Evolutionary conservation across 495 filamentous ascomycete species (phyloP), one percentile per base, ranked within the genome.

Genomic region (Penicillium crystallinum): DNA sequence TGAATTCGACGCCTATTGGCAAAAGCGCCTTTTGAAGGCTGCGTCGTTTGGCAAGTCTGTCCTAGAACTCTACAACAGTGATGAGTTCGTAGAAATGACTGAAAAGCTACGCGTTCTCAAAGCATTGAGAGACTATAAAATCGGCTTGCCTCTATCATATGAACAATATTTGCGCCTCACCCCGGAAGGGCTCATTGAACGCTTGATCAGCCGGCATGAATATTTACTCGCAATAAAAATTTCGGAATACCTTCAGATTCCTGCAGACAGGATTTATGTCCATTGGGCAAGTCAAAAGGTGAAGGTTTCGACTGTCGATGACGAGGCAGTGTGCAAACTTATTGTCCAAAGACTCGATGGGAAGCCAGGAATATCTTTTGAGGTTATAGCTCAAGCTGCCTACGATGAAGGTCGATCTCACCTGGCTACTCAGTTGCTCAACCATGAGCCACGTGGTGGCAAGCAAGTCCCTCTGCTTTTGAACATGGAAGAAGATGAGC

Each of bases 1-100:
- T 63, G 95, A 98, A 65, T 96, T 89, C 63, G 88, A 82, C 55
- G 74, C 84, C 2, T 83, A 91, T 59, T 95, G 91, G 89, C 93
- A 98, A 64, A 98, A 97, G 59, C 86, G 93, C 54, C 75, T 98
- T 4, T 77, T 98, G 14, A 95, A 95, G 65, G 93, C 95, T 4
- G 93, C 93, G 0, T 96, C 90, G 0, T 96, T 96, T 66, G 93
- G 93, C 11, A 98, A 98, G 66, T 97, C 93, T 0, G 92, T 97
- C 0, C 79, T 97, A 2, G 93, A 96, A 57, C 82, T 97, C 25
- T 98, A 97, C 70, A 95, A 88, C 68, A 95, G 89, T 62, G 93
- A 98, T 56, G 92, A 97, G 50, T 98, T 97, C 67, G 95, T 98
- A 23, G 91, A 97, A 51, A 97, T 96, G 89, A 96, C 89, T 56